Percentiles rank a stretch among this genome's conserved stretches.
Conservation (phyloP, 257 asterid species). For the Solanum raphanifolium region DNA sequence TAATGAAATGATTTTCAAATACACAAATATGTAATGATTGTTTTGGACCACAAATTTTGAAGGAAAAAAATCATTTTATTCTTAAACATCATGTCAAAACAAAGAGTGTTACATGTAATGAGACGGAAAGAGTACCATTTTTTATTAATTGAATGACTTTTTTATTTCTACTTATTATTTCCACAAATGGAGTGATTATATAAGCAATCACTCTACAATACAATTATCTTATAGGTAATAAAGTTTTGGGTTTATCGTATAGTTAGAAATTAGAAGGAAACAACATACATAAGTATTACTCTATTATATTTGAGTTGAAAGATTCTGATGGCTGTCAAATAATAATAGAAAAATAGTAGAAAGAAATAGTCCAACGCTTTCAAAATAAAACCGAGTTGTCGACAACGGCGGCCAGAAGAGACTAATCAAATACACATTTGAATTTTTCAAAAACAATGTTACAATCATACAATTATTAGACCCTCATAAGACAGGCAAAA, state of each 20-base stretch:
- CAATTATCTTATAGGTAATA: background rate
- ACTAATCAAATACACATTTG: background rate
- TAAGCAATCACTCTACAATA: background rate
- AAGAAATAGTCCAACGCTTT: background rate
- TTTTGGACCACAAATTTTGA: background rate
- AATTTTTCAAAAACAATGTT: background rate
- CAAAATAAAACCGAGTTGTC: background rate
- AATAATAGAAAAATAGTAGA: background rate
- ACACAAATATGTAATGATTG: no score
- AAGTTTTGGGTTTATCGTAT: no score
- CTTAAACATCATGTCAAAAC: no score
- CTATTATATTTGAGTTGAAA: background rate
- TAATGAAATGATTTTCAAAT: no score
- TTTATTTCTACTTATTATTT: background rate
- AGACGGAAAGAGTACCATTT: no score
- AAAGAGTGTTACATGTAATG: no score
- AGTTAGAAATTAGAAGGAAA: background rate
- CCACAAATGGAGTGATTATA: background rate
- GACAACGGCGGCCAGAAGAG: background rate
- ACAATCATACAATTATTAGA: background rate
- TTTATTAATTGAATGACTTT: no score
- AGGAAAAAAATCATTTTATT: fast-evolving
- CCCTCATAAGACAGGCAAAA: slow-evolving; percentile 5
- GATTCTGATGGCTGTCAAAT: background rate
- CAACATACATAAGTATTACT: background rate